phyloP scores from a whole-genome alignment of 108 stramenopile species.

The Nitzschia palea region DNA sequence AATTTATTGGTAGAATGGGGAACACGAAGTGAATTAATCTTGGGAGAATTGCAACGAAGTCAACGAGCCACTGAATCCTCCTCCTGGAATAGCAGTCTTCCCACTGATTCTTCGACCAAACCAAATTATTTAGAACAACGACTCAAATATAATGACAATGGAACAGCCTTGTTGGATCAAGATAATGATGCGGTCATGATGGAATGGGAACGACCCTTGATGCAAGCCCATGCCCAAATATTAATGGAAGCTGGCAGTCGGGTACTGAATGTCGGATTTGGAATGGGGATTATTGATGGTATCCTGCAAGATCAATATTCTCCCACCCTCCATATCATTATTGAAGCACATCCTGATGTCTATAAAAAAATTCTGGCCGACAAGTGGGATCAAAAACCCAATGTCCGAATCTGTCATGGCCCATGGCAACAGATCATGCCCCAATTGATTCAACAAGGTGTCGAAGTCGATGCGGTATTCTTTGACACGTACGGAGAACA shows the following conservation, averaged over 20 bases:
- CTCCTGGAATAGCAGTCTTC: neutral
- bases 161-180: constrained; percentile 60
- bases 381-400: constrained; percentile 82
- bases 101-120: constrained; percentile 67
- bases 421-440: constrained; percentile 90
- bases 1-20: constrained; percentile 82
- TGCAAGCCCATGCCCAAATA: constrained; percentile 89
- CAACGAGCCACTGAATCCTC: constrained; percentile 5
- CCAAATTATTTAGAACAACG: constrained; percentile 75
- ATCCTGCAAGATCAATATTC: constrained; percentile 59
- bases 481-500: constrained; percentile 95
- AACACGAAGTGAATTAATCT: constrained; percentile 73
- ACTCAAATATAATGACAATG: constrained; percentile 60
- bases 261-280: constrained; percentile 92
- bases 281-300: constrained; percentile 91
- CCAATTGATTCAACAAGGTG: constrained; percentile 45
- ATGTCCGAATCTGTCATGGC: constrained; percentile 77
- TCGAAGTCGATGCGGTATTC: constrained; percentile 86
- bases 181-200: constrained; percentile 96
- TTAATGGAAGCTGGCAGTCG: constrained; percentile 53
- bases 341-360: constrained; percentile 92
- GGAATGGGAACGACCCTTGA: constrained; percentile 96
- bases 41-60: constrained; percentile 66
- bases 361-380: constrained; percentile 73
- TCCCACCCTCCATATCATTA: constrained; percentile 74